Evolutionary conservation across 1,284 basidiomycete genomes (phyloP), one percentile per base, ranked within the genome.

Genomic region (Cronartium quercuum): DNA sequence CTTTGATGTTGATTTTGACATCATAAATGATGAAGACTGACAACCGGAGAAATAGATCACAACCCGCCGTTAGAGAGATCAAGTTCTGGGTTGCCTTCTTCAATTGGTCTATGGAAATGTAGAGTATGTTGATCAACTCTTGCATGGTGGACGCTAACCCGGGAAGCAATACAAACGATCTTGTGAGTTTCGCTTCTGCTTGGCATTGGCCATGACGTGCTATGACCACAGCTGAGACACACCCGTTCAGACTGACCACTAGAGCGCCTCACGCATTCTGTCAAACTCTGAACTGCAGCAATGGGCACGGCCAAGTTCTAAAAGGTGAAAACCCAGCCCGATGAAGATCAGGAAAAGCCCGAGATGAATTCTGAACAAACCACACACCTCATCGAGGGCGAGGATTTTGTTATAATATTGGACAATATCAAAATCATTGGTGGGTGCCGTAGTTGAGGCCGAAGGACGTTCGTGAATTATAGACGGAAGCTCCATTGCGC

Each of bases 11-110:
- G 24, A 37, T 35, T 88, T 82, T 82, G 91, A 90, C 66, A 87
- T 86, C 38, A 81, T 92, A 90, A n/a, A 88, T 88, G 81, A 91
- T 90, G 41, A 89, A 84, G 35, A 91, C 91, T 77, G 92, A 90
- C 78, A 93, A 93, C 6, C 90, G 89, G 78, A 91, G 89, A 83
- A 94, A 94, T 40, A 95, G 85, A 81, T 94, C 90, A 81, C 90
- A 90, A 57, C 92, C 92, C n/a, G 91, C 92, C 77, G 90, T 90
- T 70, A 93, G 84, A 76, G 92, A 89, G 81, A 94, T 90, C 12
- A 91, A 88, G 80, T 93, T 94, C 51, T 88, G 84, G 0, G 88
- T 86, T 24, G 85, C 85, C 34, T 84, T 81, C 78, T 87, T 89
- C 67, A 95, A 84, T 18, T 84, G 83, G 6, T 88, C 84, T 1